Conservation (phyloP, 129 eudicot genomes). For the Centella asiatica region DNA sequence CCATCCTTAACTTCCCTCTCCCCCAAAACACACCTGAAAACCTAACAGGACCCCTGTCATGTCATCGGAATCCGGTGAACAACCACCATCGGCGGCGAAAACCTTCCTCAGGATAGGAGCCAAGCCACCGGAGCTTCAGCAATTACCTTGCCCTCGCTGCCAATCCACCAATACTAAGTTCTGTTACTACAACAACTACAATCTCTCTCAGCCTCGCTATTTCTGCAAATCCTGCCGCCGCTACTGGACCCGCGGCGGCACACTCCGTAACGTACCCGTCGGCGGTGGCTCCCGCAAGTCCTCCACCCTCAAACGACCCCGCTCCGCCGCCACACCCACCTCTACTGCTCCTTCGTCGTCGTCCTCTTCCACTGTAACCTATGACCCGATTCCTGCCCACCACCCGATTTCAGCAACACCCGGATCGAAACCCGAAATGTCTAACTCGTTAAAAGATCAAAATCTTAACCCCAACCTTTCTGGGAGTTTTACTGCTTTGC, state of each 20-base stretch:
- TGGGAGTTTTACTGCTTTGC: background rate
- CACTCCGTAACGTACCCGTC: conserved; percentile 40
- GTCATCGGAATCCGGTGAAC: background rate
- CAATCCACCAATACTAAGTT: conserved; percentile 36
- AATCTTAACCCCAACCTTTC: background rate
- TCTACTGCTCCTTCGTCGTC: background rate
- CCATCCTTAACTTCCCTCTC: too few relatives aligned
- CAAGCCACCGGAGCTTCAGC: conserved; percentile 17
- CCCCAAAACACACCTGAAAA: too few relatives aligned
- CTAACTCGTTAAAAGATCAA: background rate
- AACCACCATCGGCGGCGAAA: conserved; percentile 1
- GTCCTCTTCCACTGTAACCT: background rate
- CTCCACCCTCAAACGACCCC: background rate
- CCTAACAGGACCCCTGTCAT: too few relatives aligned
- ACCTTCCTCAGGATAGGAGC: background rate
- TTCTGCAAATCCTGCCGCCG: conserved; percentile 45
- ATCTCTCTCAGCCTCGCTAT: conserved; percentile 42
- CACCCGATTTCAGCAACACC: background rate
- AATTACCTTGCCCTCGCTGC: conserved; percentile 40
- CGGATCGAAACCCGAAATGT: background rate
- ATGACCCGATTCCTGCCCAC: background rate
- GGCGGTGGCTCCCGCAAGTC: conserved; percentile 22
- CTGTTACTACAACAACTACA: conserved; percentile 50
- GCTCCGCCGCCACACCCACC: background rate
- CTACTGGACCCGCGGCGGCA: conserved; percentile 47